Evolutionary conservation across 768 basidiomycete genomes (phyloP), one percentile per base, ranked within the genome.

Genomic region (Serpula lacrymans): DNA sequence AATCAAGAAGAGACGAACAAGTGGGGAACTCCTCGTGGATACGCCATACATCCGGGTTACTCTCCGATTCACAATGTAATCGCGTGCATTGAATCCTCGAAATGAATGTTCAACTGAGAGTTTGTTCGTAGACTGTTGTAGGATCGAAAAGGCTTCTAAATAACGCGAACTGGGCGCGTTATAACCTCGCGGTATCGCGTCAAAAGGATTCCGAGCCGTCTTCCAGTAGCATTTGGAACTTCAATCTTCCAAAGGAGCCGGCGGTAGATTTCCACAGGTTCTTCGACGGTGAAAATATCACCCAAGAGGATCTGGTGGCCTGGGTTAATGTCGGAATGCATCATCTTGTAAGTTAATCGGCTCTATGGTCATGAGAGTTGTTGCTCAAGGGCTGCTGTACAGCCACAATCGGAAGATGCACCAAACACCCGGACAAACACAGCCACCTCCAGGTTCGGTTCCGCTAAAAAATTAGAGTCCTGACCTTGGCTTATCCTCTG

Each of bases 291-390:
- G 82, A 84, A 59, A 75, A 70, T 42, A 67, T 84, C 34, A 73
- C 71, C 1, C 80, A 84, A 52, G 68, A 79, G 50, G 82, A 84
- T 54, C 57, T 84, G 10, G 81, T 83, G 3, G 72, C 74, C 13
- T 84, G 81, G 79, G 52, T 84, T 39, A 82, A 82, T 47, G 48
- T 84, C 27, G 82, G 82, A 16, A 83, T 70, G 63, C 82, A 84
- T 55, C 82, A 84, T 50, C 61, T 82, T 36, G 75, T 75, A 42
- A 25, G 67, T 46, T 5, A 26, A 14, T 13, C 16, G 30, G 20
- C 28, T 26, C 14, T 36, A 13, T 9, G 3, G 4, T 16, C 6
- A 31, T 22, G n/a, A n/a, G n/a, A n/a, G n/a, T n/a, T n/a, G n/a
- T n/a, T n/a, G n/a, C n/a, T n/a, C n/a, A n/a, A n/a, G n/a, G n/a